These are phyloP conservation scores for Fraxinus baroniana DNA, from an alignment of 305 asterid species.

Conservation along the genomic window DNA sequence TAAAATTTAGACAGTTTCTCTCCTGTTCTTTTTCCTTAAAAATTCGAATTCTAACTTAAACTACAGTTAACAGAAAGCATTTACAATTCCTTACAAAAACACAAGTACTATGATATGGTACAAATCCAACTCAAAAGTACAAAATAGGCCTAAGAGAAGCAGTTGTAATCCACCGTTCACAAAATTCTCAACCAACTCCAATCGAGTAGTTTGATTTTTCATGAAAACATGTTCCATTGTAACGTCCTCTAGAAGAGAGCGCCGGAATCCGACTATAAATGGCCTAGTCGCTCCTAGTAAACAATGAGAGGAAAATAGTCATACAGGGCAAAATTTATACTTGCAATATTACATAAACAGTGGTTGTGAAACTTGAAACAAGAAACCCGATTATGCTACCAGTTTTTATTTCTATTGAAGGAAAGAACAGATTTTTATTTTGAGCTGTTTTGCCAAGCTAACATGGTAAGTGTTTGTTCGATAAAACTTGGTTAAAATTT, in stretches of 20 bases:
- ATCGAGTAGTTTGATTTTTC: neutral
- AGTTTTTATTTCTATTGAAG: neutral
- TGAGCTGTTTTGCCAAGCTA: neutral
- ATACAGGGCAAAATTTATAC: neutral
- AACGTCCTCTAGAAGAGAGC: slow-evolving; percentile 1
- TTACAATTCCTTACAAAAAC: slow-evolving; percentile 19
- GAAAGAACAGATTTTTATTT: neutral
- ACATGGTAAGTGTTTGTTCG: neutral
- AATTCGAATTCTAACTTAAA: neutral
- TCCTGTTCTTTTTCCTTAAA: neutral
- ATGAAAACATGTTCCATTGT: neutral
- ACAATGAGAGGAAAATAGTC: neutral
- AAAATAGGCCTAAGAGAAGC: neutral
- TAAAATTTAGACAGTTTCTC: neutral
- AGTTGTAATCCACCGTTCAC: slow-evolving; percentile 2
- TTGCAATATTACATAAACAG: neutral
- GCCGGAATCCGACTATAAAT: slow-evolving; percentile 14
- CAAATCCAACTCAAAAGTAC: slow-evolving; percentile 10
- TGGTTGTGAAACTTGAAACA: neutral
- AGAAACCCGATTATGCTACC: neutral
- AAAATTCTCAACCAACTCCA: neutral
- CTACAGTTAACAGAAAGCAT: neutral
- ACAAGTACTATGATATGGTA: neutral
- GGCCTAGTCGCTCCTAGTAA: slow-evolving; percentile 45
- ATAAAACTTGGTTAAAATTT: neutral